Conservation (phyloP, 495 filamentous ascomycete genomes). For the Hypoxylon perforatum region DNA sequence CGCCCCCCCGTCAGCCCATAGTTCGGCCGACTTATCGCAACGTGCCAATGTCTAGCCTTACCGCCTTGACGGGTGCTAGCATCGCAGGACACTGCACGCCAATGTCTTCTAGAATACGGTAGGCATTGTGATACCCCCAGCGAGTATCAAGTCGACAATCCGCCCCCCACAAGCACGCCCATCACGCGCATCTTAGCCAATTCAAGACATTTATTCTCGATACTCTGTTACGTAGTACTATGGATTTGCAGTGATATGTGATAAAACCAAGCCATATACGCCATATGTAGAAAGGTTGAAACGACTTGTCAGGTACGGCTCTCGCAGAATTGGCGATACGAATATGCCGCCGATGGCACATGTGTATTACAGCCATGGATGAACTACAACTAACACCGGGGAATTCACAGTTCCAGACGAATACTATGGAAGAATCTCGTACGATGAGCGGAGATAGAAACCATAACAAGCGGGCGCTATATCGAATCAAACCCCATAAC, state of each 20-base stretch:
- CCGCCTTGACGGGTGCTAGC: constrained; percentile 14
- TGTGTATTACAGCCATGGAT: neutral
- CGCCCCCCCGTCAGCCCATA: neutral
- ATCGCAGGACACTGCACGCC: neutral
- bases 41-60: constrained; percentile 31
- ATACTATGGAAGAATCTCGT: constrained; percentile 12
- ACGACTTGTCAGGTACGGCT: constrained; percentile 21
- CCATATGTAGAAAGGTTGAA: constrained; percentile 13
- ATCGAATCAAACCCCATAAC: neutral
- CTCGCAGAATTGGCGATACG: constrained; percentile 28
- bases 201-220: neutral
- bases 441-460: constrained; percentile 28
- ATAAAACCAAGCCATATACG: constrained; percentile 14
- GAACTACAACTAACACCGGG: constrained; percentile 16
- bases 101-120: constrained; percentile 18
- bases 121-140: too few species aligned
- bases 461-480: constrained; percentile 30
- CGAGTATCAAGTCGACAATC: neutral
- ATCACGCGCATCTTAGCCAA: neutral
- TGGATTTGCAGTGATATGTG: constrained; percentile 17
- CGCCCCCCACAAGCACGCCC: neutral
- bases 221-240: neutral
- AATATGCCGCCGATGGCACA: constrained; percentile 15
- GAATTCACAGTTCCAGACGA: neutral
- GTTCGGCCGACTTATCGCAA: constrained; percentile 29